A percentile compares a stretch with the other conserved stretches of the same genome.
These are phyloP conservation scores for Xerocomellus amylosporus DNA, from an alignment of 768 basidiomycete genomes.

Conservation along the genomic window DNA sequence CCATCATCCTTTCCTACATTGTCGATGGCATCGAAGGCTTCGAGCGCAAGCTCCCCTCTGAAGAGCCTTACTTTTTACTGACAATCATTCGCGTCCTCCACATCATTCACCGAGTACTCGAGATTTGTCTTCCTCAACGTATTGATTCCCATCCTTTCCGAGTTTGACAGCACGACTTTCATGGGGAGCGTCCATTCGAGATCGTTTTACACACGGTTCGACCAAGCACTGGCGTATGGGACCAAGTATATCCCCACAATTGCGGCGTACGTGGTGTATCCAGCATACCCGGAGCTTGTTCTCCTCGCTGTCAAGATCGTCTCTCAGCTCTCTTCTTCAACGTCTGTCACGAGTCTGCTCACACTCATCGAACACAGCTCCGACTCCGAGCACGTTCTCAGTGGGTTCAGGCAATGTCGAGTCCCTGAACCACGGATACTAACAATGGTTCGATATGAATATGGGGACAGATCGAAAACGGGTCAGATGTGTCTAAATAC, in stretches of 20 bases:
- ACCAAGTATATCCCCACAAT: constrained; percentile 76
- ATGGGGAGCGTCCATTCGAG: constrained; percentile 57
- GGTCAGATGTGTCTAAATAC: too few species aligned
- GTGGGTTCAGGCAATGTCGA: constrained; percentile 71
- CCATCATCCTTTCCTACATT: constrained; percentile 72
- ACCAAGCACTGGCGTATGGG: constrained; percentile 69
- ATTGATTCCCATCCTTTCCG: constrained; percentile 71
- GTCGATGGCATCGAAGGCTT: constrained; percentile 78
- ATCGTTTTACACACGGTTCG: constrained; percentile 70
- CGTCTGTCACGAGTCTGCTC: constrained; percentile 68
- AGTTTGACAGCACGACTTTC: constrained; percentile 55
- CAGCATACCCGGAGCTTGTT: constrained; percentile 68
- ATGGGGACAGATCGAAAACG: too few species aligned
- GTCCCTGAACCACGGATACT: constrained; percentile 62
- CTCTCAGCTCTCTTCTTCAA: constrained; percentile 59
- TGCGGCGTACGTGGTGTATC: constrained; percentile 71
- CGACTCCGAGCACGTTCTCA: constrained; percentile 83
- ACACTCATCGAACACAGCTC: constrained; percentile 75
- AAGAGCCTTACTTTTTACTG: constrained; percentile 66
- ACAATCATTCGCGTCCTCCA: constrained; percentile 80
- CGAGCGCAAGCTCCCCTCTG: constrained; percentile 63
- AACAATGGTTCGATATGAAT: too few species aligned
- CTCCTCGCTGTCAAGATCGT: constrained; percentile 80
- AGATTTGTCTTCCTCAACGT: constrained; percentile 85
- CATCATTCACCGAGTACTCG: constrained; percentile 76